These are phyloP conservation scores for Solanum bulbocastanum DNA, from an alignment of 257 asterid species.

Conservation along the genomic window DNA sequence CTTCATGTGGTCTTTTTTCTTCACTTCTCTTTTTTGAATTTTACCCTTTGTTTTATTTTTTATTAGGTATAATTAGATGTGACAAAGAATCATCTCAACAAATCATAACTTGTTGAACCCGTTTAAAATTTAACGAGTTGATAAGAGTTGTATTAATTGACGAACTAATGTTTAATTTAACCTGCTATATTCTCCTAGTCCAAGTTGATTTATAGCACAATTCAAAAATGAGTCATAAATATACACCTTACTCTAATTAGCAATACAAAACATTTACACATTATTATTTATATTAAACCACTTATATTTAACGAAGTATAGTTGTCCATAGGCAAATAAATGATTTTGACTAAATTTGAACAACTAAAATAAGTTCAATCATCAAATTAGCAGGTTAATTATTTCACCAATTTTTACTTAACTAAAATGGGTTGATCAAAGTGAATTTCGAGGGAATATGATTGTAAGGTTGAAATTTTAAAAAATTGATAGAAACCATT, in stretches of 20 bases:
- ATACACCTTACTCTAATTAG: neutral
- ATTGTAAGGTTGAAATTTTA: neutral
- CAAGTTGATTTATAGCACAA: neutral
- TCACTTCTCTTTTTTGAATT: no score
- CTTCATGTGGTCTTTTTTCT: no score
- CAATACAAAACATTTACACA: neutral
- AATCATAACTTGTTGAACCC: no score
- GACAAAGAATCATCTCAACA: no score
- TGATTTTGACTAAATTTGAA: neutral
- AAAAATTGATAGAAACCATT: neutral
- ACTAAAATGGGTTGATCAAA: neutral
- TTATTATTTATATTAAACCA: no score
- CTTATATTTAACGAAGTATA: neutral
- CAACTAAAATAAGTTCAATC: neutral
- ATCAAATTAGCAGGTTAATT: neutral
- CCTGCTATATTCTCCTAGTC: neutral
- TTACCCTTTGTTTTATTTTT: no score
- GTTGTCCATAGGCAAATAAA: neutral
- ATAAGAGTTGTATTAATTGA: neutral
- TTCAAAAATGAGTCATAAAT: no score
- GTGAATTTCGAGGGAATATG: neutral
- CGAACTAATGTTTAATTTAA: no score
- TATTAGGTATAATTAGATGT: no score
- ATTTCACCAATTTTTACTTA: neutral
- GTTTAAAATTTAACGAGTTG: no score